Evolutionary conservation across 805 yeast species (phyloP).

Genomic region (Saccharomycopsis malanga): DNA sequence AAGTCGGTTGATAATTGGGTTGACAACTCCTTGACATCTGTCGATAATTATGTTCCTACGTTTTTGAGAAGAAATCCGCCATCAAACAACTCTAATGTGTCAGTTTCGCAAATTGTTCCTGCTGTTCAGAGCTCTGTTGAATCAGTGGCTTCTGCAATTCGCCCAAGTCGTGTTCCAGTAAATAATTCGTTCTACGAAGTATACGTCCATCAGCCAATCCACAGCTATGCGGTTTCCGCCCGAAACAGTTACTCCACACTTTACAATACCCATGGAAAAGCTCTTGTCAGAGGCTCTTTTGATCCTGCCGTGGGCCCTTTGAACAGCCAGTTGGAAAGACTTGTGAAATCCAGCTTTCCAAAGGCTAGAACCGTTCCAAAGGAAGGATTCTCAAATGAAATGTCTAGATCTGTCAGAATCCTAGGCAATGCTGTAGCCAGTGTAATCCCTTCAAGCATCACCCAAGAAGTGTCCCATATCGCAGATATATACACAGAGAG

Average conservation of each 20-base stretch:
- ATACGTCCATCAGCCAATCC: constrained; percentile 12
- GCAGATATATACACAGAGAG: background rate
- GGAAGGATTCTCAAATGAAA: constrained; percentile 47
- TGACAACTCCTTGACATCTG: background rate
- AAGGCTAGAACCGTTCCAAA: constrained; percentile 35
- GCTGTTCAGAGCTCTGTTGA: background rate
- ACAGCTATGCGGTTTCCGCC: constrained; percentile 3
- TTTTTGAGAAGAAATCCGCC: constrained; percentile 1
- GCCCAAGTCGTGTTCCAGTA: background rate
- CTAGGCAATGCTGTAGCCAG: background rate
- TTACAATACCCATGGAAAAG: constrained; percentile 55
- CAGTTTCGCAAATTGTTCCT: background rate
- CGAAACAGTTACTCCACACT: constrained; percentile 23
- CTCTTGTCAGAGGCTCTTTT: constrained; percentile 51
- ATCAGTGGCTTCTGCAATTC: background rate
- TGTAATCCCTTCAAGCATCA: background rate
- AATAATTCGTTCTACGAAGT: constrained; percentile 5
- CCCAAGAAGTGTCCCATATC: background rate
- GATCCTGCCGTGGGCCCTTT: constrained; percentile 60
- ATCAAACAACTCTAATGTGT: background rate
- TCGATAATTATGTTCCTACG: constrained; percentile 8
- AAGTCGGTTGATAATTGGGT: constrained; percentile 4
- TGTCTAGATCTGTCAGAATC: constrained; percentile 39
- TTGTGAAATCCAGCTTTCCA: constrained; percentile 41
- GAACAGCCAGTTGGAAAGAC: constrained; percentile 44